phyloP scores from a whole-genome alignment of 2,329 filamentous ascomycete species.

The Paecilomyces dactylethromorphus region DNA sequence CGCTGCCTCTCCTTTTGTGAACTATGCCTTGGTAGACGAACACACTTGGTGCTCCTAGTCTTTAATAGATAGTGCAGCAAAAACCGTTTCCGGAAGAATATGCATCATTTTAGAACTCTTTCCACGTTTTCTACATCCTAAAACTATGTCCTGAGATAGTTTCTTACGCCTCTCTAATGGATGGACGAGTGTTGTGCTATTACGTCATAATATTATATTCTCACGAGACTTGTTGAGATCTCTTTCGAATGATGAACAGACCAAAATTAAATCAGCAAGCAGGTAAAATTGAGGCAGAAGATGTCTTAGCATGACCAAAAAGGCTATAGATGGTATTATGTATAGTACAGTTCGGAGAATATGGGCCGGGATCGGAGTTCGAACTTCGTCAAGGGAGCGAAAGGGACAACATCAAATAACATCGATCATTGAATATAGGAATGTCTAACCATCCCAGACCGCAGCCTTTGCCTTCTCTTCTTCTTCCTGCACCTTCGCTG shows the following conservation, averaged over 20 bases:
- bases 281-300: not conserved
- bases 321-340: not conserved
- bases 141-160: not conserved
- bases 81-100: not conserved
- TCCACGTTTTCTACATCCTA: not conserved
- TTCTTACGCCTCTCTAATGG: not conserved
- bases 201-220: not conserved
- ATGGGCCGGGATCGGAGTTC: not conserved
- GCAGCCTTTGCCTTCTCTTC: conserved; percentile 69
- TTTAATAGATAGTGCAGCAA: not conserved
- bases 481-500: conserved; percentile 56
- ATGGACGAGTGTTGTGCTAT: not conserved
- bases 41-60: not conserved
- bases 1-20: not conserved
- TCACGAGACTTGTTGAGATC: not conserved
- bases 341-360: not conserved
- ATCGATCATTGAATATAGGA: not conserved
- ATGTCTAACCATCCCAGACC: conserved; percentile 66
- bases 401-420: not conserved
- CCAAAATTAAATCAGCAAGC: not conserved
- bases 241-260: not conserved
- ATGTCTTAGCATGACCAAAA: not conserved
- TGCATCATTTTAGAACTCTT: not conserved
- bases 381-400: not conserved
- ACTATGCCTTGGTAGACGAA: not conserved